Evolutionary conservation across 140 eudicot genomes (phyloP).

Genomic region (Ambrosia hybrid): DNA sequence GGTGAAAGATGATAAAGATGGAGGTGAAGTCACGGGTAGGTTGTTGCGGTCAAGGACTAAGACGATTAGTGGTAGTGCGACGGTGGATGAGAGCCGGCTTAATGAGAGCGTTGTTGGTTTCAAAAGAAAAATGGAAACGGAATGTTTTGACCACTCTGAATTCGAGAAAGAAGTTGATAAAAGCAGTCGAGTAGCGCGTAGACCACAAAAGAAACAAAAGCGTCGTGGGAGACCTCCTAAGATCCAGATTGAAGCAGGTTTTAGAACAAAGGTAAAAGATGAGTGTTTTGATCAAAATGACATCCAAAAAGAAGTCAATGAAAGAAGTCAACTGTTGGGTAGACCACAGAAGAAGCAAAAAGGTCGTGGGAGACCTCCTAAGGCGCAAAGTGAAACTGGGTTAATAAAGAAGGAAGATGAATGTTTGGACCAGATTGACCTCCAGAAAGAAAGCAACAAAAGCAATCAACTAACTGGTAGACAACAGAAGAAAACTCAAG

Average conservation of each 20-base stretch:
- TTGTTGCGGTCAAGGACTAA: conserved; percentile 57
- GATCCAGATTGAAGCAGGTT: conserved; percentile 1
- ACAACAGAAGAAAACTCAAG: conserved; percentile 1
- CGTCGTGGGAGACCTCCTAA: conserved; percentile 45
- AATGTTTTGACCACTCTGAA: conserved; percentile 37
- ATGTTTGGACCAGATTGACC: conserved; percentile 28
- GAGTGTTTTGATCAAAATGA: conserved; percentile 9
- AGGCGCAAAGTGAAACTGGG: not conserved
- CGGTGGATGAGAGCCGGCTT: conserved; percentile 32
- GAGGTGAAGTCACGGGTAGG: conserved; percentile 35
- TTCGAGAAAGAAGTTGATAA: conserved; percentile 12
- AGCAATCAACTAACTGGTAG: conserved; percentile 19
- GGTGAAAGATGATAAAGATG: conserved; percentile 28
- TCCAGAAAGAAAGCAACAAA: conserved; percentile 16
- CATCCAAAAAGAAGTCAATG: not conserved
- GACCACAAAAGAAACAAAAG: conserved; percentile 35
- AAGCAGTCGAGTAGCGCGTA: conserved; percentile 2
- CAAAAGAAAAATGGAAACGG: conserved; percentile 37
- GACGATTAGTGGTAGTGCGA: conserved; percentile 27
- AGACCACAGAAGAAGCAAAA: conserved; percentile 16
- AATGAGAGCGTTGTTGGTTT: conserved; percentile 32
- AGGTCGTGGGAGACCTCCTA: conserved; percentile 48
- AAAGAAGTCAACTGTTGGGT: conserved; percentile 5
- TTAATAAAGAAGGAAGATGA: conserved; percentile 17
- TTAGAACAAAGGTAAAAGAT: conserved; percentile 5